Conservation (phyloP, 1,284 basidiomycete genomes). For the Malassezia caprae region DNA sequence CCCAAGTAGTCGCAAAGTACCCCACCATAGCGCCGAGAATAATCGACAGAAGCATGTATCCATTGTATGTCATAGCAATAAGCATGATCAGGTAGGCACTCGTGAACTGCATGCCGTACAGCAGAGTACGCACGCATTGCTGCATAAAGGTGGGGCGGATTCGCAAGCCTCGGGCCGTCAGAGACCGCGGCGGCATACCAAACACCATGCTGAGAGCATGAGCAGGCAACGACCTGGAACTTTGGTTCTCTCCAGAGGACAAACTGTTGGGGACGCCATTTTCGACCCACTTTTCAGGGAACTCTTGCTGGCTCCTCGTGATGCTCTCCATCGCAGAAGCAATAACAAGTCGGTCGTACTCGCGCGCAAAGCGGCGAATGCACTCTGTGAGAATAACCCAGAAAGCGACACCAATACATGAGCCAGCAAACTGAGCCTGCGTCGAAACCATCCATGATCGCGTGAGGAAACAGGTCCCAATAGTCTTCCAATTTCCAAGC, state of each 20-base stretch:
- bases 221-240: not conserved
- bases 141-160: constrained; percentile 21
- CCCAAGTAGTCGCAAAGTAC: constrained; percentile 37
- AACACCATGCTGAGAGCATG: not conserved
- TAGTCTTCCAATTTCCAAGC: constrained; percentile 15
- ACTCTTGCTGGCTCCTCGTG: not conserved
- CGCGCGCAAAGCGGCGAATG: constrained; percentile 29
- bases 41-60: constrained; percentile 39
- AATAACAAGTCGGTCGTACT: constrained; percentile 35
- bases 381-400: constrained; percentile 36
- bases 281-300: not conserved
- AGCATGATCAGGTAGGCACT: constrained; percentile 42
- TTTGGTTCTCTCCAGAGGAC: not conserved
- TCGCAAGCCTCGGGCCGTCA: constrained; percentile 12
- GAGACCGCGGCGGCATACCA: constrained; percentile 17
- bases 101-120: constrained; percentile 35
- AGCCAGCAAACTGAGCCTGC: constrained; percentile 31
- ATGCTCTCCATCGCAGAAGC: not conserved
- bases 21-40: constrained; percentile 35
- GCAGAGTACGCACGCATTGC: constrained; percentile 30
- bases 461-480: constrained; percentile 24
- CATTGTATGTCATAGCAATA: constrained; percentile 42
- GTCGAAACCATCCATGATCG: constrained; percentile 30
- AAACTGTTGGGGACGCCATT: not conserved
- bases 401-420: constrained; percentile 37